A percentile compares a stretch with the other conserved stretches of the same genome.
phyloP scores from a whole-genome alignment of 257 asterid species.

The Scutellaria minor region DNA sequence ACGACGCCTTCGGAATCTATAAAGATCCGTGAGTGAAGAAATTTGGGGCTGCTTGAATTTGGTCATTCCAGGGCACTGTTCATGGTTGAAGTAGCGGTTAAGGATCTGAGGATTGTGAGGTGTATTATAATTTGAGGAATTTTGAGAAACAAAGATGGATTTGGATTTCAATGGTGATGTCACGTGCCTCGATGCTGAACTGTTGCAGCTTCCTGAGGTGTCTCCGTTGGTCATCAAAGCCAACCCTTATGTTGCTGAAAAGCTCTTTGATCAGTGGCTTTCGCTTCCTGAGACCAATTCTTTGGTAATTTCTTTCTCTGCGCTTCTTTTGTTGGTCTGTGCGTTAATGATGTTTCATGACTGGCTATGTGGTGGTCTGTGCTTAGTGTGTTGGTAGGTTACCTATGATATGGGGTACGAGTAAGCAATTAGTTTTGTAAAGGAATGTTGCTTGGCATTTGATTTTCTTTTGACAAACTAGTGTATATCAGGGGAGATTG shows the following conservation, averaged over 20 bases:
- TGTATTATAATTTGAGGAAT: constrained; percentile 26
- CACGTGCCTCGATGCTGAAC: constrained; percentile 81
- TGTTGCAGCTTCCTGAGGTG: constrained; percentile 92
- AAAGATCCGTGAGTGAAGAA: constrained; percentile 39
- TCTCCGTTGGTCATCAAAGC: constrained; percentile 87
- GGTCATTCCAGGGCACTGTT: constrained; percentile 33
- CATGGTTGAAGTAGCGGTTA: constrained; percentile 45
- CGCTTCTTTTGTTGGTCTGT: neutral
- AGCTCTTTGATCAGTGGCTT: constrained; percentile 94
- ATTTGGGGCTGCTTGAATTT: constrained; percentile 27
- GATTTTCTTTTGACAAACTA: neutral
- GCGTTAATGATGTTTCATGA: constrained; percentile 17
- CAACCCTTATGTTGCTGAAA: constrained; percentile 82
- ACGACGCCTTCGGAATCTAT: constrained; percentile 36
- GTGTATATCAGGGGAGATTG: neutral
- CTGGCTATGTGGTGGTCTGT: constrained; percentile 28
- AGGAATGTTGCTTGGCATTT: constrained; percentile 11
- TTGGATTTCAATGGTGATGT: constrained; percentile 85
- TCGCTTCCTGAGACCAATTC: constrained; percentile 83
- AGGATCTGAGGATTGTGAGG: constrained; percentile 43
- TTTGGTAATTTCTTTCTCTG: constrained; percentile 54
- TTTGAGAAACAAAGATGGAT: constrained; percentile 57
- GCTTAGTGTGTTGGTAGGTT: constrained; percentile 31
- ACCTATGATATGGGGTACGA: constrained; percentile 14
- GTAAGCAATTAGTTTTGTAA: constrained; percentile 13